Evolutionary conservation across 768 basidiomycete genomes (phyloP), one percentile per base, ranked within the genome.

Genomic region (Podaxis sp.): DNA sequence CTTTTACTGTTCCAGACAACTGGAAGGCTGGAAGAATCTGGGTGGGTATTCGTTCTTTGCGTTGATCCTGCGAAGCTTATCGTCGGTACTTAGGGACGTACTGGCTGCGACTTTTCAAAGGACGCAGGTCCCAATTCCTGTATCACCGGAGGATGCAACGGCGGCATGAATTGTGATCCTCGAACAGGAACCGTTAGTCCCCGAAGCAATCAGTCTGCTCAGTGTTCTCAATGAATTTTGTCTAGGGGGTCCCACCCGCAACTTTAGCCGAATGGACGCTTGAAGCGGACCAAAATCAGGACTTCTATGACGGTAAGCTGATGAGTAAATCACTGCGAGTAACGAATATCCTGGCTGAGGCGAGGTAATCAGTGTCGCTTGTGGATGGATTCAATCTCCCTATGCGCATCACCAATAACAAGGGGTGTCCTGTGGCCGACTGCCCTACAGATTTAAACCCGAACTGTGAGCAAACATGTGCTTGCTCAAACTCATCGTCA

Each of bases 351-450:
- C 25, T 27, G 12, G 49, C n/a, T 40, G 19, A 56, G 37, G 13
- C 33, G 53, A 27, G 19, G 41, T 57, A 37, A 25, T 24, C 55
- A 86, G 86, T 88, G 38, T 86, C 86, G 36, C 76, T 89, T 19
- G 86, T 88, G 38, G 85, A 88, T 65, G 87, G 88, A 1, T 87
- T 78, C 67, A 87, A 89, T 68, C 69, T 90, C 12, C 87, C 89
- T 17, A 69, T 86, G 67, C 71, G 75, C 9, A 85, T 90, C 63
- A 76, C 74, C 55, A 88, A 85, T 73, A 80, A 79, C 70, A 77
- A 72, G 46, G 82, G 79, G 12, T 90, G 88, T 68, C 73, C 72
- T 27, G 71, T 82, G 22, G 80, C 87, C 2, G 74, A 79, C 64
- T 91, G 87, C 68, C 75, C 83, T 1, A 82, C 86, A 36, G 87